Evolutionary conservation across 2,329 filamentous ascomycete genomes (phyloP).

Genomic region (Iodosphaeria phyllophila): DNA sequence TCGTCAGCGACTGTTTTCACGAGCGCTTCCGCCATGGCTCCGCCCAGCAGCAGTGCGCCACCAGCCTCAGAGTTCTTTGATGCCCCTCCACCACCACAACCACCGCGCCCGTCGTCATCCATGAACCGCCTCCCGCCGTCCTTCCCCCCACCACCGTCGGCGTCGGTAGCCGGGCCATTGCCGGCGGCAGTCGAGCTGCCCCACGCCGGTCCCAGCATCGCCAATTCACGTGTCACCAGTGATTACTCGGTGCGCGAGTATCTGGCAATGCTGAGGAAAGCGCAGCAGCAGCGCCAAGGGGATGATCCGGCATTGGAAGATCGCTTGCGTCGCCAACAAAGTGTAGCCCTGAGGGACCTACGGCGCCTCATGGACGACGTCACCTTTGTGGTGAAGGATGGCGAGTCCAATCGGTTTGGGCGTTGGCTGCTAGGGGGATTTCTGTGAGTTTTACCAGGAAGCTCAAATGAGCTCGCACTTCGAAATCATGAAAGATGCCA

Average conservation of each 20-base stretch:
- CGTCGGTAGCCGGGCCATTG: background rate
- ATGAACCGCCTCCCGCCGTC: background rate
- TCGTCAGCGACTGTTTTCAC: background rate
- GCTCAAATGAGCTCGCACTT: background rate
- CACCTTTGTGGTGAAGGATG: conserved; percentile 20
- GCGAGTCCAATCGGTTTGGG: conserved; percentile 31
- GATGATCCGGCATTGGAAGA: conserved; percentile 20
- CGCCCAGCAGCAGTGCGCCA: background rate
- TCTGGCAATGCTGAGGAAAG: conserved; percentile 13
- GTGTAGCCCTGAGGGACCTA: conserved; percentile 24
- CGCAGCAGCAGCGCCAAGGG: conserved; percentile 8
- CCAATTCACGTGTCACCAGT: conserved; percentile 7
- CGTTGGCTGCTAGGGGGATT: conserved; percentile 31
- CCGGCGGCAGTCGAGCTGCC: no score
- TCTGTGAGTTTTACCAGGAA: conserved; percentile 20
- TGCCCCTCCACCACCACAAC: background rate
- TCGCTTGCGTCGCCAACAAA: conserved; percentile 22
- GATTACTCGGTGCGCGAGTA: conserved; percentile 17
- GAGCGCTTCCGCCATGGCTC: background rate
- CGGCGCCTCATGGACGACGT: conserved; percentile 24
- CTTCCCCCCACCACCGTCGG: background rate
- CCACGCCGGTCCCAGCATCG: conserved; percentile 10
- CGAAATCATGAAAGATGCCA: background rate
- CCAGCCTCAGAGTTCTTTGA: background rate
- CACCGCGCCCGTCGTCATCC: background rate